A percentile compares a stretch with the other conserved stretches of the same genome.
Conservation (phyloP, 2,329 filamentous ascomycete genomes). For the Penicillium sp. region DNA sequence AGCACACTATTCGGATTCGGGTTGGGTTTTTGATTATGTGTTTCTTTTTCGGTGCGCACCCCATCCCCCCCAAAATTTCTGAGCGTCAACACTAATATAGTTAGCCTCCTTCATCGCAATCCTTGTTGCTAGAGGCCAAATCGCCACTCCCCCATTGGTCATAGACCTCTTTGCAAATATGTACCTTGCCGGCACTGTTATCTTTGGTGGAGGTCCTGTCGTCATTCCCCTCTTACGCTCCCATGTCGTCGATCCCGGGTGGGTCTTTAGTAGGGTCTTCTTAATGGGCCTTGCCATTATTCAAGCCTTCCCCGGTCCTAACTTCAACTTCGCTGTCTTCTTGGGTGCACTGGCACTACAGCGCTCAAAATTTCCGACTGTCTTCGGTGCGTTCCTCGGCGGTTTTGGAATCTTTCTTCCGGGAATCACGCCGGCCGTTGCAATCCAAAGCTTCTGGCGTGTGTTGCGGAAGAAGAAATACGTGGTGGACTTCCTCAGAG, state of each 20-base stretch:
- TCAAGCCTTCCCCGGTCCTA: constrained; percentile 66
- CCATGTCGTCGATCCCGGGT: constrained; percentile 63
- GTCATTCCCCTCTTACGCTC: constrained; percentile 63
- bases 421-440: constrained; percentile 36
- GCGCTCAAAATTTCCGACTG: constrained; percentile 27
- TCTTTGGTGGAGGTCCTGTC: constrained; percentile 64
- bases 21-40: constrained; percentile 39
- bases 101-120: constrained; percentile 54
- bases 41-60: constrained; percentile 50
- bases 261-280: constrained; percentile 70
- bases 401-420: constrained; percentile 48
- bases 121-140: constrained; percentile 50
- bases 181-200: constrained; percentile 70
- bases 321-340: constrained; percentile 55
- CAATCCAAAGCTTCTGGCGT: constrained; percentile 54
- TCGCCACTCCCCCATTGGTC: constrained; percentile 46
- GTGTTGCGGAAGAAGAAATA: constrained; percentile 47
- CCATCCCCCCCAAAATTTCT: not conserved
- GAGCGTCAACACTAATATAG: not conserved
- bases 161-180: constrained; percentile 69
- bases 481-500: constrained; percentile 53
- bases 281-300: constrained; percentile 70
- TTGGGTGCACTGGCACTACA: constrained; percentile 54
- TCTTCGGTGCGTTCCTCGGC: constrained; percentile 52
- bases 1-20: constrained; percentile 24